Evolutionary conservation across 306 rosid genomes (phyloP).

Genomic region (Cercis canadensis): DNA sequence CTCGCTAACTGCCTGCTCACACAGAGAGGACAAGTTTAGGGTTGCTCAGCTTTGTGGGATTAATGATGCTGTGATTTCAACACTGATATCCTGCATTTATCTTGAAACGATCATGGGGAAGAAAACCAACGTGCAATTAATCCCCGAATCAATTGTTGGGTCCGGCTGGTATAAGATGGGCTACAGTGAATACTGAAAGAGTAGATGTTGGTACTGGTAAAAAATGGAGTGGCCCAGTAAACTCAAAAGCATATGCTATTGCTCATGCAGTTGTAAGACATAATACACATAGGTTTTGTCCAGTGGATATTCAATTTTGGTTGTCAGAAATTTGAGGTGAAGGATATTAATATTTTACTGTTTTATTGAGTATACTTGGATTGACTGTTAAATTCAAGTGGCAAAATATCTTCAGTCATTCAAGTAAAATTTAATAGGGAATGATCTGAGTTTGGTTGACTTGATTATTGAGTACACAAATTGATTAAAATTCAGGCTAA

Average conservation of each 20-base stretch:
- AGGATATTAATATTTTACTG: constrained; percentile 26
- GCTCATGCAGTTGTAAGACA: constrained; percentile 66
- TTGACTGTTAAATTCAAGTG: constrained; percentile 12
- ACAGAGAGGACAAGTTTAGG: constrained; percentile 74
- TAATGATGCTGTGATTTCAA: constrained; percentile 75
- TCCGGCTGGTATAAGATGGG: constrained; percentile 83
- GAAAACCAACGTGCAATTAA: constrained; percentile 73
- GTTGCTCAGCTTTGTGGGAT: constrained; percentile 92
- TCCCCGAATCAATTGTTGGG: constrained; percentile 69
- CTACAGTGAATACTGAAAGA: constrained; percentile 63
- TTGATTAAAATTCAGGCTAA: too few relatives aligned
- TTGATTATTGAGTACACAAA: too few relatives aligned
- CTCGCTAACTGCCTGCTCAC: constrained; percentile 77
- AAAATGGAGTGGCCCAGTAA: constrained; percentile 66
- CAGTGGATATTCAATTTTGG: constrained; percentile 42
- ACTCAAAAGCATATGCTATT: constrained; percentile 81
- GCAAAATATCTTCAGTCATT: background rate
- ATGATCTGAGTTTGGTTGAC: constrained; percentile 1
- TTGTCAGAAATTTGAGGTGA: constrained; percentile 36
- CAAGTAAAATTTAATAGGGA: background rate
- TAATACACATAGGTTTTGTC: constrained; percentile 30
- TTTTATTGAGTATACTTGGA: constrained; percentile 37
- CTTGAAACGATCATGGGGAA: constrained; percentile 90
- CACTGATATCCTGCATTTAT: constrained; percentile 82
- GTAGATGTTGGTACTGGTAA: constrained; percentile 55